Evolutionary conservation across 2,329 filamentous ascomycete genomes (phyloP).

Genomic region (Aureobasidium vineae): DNA sequence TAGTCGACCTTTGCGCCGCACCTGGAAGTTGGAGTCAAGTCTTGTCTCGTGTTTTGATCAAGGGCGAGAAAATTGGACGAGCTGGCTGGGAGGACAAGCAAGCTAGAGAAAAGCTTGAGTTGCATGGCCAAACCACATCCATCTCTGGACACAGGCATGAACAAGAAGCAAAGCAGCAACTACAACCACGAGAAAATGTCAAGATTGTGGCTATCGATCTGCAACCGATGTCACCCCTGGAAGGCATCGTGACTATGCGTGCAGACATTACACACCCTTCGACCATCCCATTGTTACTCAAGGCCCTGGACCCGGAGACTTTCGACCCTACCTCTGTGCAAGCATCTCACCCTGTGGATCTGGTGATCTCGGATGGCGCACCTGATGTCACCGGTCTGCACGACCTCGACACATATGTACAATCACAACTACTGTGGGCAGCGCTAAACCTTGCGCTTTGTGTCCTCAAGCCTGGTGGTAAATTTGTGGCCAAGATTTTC

Average conservation of each 20-base stretch:
- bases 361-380: constrained; percentile 92
- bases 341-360: constrained; percentile 76
- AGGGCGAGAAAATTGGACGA: constrained; percentile 85
- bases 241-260: constrained; percentile 86
- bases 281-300: constrained; percentile 83
- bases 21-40: constrained; percentile 98
- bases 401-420: constrained; percentile 97
- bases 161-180: constrained; percentile 23
- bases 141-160: neutral
- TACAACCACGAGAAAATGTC: constrained; percentile 53
- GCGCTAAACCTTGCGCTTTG: constrained; percentile 91
- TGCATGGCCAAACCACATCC: constrained; percentile 43
- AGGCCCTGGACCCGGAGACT: constrained; percentile 72
- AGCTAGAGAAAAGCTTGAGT: constrained; percentile 61
- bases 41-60: constrained; percentile 86
- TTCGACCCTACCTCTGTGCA: constrained; percentile 43
- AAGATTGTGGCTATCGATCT: constrained; percentile 96
- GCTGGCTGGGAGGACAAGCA: constrained; percentile 85
- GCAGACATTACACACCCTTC: constrained; percentile 97
- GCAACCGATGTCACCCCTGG: constrained; percentile 90
- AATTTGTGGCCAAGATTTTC: constrained; percentile 98
- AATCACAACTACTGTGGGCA: constrained; percentile 91
- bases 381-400: constrained; percentile 96
- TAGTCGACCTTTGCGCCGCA: constrained; percentile 93
- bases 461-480: constrained; percentile 87